Percentiles rank a stretch among this genome's conserved stretches.
phyloP scores from a whole-genome alignment of 2,329 filamentous ascomycete species.

The Talaromyces sp. region DNA sequence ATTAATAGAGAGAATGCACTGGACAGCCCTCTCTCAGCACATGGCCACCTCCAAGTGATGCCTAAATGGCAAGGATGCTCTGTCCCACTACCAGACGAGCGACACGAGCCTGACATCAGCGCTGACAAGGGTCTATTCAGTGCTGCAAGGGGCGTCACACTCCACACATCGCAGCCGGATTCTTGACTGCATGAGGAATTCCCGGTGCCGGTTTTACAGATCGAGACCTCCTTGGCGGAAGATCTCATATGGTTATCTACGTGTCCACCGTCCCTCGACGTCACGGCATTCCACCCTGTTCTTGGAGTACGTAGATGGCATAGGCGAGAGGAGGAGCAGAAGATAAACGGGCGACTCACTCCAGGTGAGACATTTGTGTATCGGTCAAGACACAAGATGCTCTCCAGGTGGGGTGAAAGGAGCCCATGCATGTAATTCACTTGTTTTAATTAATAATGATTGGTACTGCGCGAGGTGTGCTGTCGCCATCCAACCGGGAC shows the following conservation, averaged over 20 bases:
- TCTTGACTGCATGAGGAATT: background rate
- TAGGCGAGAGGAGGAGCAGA: background rate
- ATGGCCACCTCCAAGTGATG: background rate
- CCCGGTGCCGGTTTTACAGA: background rate
- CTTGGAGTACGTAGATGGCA: background rate
- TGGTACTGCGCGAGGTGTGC: background rate
- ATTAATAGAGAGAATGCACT: no score
- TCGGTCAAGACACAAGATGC: no score
- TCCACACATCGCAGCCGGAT: background rate
- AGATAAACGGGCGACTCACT: background rate
- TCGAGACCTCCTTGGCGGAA: background rate
- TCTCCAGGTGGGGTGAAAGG: background rate
- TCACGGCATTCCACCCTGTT: background rate
- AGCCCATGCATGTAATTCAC: background rate
- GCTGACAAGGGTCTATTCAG: background rate
- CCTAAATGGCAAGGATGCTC: background rate
- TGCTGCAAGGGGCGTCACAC: slow-evolving; percentile 2
- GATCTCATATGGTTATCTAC: background rate
- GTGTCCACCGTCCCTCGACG: background rate
- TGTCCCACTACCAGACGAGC: background rate
- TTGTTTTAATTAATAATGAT: background rate
- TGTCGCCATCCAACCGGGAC: background rate
- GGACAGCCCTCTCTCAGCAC: background rate
- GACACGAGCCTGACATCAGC: background rate
- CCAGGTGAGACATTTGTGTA: background rate